These are phyloP conservation scores for Ceratobasidium sp. DNA, from an alignment of 1,284 basidiomycete species.

Conservation along the genomic window DNA sequence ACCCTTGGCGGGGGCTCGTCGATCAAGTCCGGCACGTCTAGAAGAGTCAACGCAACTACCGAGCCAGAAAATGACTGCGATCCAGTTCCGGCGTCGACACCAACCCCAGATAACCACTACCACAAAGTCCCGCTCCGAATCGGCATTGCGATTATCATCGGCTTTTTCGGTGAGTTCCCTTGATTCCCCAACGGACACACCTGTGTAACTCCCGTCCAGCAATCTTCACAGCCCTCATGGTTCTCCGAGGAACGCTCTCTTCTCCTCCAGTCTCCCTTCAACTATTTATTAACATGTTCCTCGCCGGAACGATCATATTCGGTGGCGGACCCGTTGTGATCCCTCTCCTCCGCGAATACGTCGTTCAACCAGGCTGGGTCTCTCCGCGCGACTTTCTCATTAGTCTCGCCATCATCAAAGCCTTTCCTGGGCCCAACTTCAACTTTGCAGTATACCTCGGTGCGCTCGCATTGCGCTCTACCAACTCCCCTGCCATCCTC, in stretches of 20 bases:
- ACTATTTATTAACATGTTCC: slow-evolving; percentile 62
- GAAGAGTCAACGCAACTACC: not conserved
- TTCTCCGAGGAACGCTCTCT: slow-evolving; percentile 56
- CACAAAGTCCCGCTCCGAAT: slow-evolving; percentile 32
- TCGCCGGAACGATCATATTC: slow-evolving; percentile 68
- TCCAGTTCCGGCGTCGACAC: not conserved
- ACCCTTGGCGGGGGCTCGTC: not conserved
- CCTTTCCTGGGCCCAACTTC: slow-evolving; percentile 71
- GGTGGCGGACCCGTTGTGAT: slow-evolving; percentile 74
- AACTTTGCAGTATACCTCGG: slow-evolving; percentile 71
- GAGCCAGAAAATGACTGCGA: not conserved
- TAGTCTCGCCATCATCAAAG: slow-evolving; percentile 68
- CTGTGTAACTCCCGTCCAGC: slow-evolving; percentile 40
- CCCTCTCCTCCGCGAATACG: slow-evolving; percentile 69
- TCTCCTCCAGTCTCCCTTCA: slow-evolving; percentile 55
- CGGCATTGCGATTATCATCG: slow-evolving; percentile 37
- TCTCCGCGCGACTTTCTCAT: slow-evolving; percentile 69
- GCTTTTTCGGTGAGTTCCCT: slow-evolving; percentile 48
- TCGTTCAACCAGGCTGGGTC: slow-evolving; percentile 68
- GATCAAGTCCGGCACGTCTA: slow-evolving; percentile 2
- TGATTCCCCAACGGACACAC: not conserved
- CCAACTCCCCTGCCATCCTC: slow-evolving; percentile 55
- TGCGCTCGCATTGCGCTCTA: slow-evolving; percentile 59
- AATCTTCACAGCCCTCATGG: slow-evolving; percentile 56
- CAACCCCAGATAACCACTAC: not conserved